Conservation (phyloP, 257 asterid genomes). For the Scutellaria baicalensis region DNA sequence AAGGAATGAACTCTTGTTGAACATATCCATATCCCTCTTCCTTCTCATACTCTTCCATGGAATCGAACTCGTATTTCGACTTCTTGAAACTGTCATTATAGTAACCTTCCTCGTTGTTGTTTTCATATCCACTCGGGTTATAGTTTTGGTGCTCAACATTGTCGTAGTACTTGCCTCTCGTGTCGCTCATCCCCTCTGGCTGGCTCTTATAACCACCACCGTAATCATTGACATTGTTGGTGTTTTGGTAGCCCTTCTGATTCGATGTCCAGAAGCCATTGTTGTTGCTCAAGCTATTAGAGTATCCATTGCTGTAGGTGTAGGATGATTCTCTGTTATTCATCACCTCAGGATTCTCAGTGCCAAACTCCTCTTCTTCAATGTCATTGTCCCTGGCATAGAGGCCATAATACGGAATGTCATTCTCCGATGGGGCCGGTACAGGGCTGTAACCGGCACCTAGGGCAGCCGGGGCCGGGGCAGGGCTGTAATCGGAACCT, state of each 20-base stretch:
- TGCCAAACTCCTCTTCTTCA: conserved; percentile 19
- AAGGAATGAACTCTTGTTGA: conserved; percentile 37
- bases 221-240: conserved; percentile 2
- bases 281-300: conserved; percentile 13
- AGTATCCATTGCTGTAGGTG: conserved; percentile 1
- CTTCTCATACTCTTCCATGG: conserved; percentile 56
- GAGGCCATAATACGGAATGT: conserved; percentile 23
- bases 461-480: conserved; percentile 15
- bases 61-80: conserved; percentile 50
- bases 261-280: conserved; percentile 14
- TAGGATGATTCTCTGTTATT: conserved; percentile 4
- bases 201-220: not conserved
- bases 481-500: not conserved
- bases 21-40: conserved; percentile 36
- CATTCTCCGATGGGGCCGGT: conserved; percentile 26
- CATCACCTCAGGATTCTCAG: conserved; percentile 9
- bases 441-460: not conserved
- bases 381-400: conserved; percentile 23
- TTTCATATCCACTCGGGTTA: not conserved
- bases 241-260: conserved; percentile 2
- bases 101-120: conserved; percentile 20
- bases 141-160: conserved; percentile 17
- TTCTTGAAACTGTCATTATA: conserved; percentile 12
- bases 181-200: conserved; percentile 54
- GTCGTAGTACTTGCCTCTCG: conserved; percentile 40